Evolutionary conservation across 1,139 yeast species (phyloP).

Genomic region (Blastobotrys raffinosifermentans): DNA sequence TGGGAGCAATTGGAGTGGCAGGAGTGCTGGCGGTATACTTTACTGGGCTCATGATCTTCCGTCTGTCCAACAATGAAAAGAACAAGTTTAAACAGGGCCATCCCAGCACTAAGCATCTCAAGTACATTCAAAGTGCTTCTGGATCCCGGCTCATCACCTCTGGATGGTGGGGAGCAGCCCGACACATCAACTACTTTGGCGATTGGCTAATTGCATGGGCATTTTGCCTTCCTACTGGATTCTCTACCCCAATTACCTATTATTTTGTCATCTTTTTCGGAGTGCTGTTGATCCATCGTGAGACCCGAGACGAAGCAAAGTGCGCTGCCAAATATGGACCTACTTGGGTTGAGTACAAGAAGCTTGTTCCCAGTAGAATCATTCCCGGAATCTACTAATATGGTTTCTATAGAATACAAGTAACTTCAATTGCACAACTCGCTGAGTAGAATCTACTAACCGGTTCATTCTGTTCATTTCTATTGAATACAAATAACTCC

Average conservation of each 20-base stretch:
- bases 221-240: conserved; percentile 91
- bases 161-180: conserved; percentile 95
- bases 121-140: conserved; percentile 63
- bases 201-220: conserved; percentile 91
- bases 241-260: conserved; percentile 74
- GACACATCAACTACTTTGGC: conserved; percentile 92
- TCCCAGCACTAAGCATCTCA: conserved; percentile 52
- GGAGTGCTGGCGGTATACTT: conserved; percentile 43
- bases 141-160: conserved; percentile 78
- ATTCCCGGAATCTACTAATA: conserved; percentile 81
- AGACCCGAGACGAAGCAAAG: conserved; percentile 83
- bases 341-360: conserved; percentile 78
- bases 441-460: no score
- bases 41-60: conserved; percentile 76
- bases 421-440: no score
- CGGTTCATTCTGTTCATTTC: no score
- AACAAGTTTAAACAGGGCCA: conserved; percentile 77
- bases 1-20: conserved; percentile 42
- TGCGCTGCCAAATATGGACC: conserved; percentile 81
- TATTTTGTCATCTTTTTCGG: conserved; percentile 84
- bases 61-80: conserved; percentile 77
- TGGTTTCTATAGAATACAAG: no score
- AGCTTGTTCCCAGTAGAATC: conserved; percentile 78
- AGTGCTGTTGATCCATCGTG: conserved; percentile 76
- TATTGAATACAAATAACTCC: no score